Evolutionary conservation across 2,329 filamentous ascomycete genomes (phyloP), one percentile per base, ranked within the genome.

Genomic region (Colletotrichum endophyticum): DNA sequence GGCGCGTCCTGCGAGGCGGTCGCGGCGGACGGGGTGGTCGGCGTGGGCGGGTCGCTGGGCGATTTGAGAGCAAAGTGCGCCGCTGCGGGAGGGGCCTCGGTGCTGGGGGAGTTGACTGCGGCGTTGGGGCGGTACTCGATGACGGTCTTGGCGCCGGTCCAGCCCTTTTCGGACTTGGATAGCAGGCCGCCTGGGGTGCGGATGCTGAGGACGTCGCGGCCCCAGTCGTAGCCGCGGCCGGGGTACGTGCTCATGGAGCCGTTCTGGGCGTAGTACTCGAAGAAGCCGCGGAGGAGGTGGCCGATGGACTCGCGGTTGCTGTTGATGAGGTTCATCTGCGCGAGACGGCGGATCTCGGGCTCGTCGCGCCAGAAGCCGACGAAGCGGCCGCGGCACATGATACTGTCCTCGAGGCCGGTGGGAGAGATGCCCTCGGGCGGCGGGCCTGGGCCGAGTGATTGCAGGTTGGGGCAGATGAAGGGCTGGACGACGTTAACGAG

Each of bases 391-490:
- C 93, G 90, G 78, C 93, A 92, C 2, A 84, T 85, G 2, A 85
- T 80, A 13, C 85, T 83, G 39, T 88, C 87, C 36, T 86, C 85
- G 6, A 84, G 82, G 78, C 79, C 39, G 79, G 74, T 83, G 83
- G 53, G 83, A 6, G 66, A 67, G 9, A 53, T 53, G 2, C 72
- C 72, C 28, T 84, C 80, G 16, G 82, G 82, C 53, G 85, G 85
- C 13, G 86, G 86, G 11, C 84, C 86, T 12, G 86, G 88, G 44
- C 85, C 89, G 79, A 89, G 87, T 71, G 89, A 85, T 82, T 98
- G 95, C 3, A 98, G 89, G 81, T 98, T 98, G 0, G 95, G 95
- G 74, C 95, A 92, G 22, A 98, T 94, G 70, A 95, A 95, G 1
- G 96, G 96, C 64, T 92, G 88, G 1, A 91, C 94, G 69, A 98